Evolutionary conservation across 345 rosid species (phyloP), one percentile per base, ranked within the genome.

Genomic region (Trapa bicornis): DNA sequence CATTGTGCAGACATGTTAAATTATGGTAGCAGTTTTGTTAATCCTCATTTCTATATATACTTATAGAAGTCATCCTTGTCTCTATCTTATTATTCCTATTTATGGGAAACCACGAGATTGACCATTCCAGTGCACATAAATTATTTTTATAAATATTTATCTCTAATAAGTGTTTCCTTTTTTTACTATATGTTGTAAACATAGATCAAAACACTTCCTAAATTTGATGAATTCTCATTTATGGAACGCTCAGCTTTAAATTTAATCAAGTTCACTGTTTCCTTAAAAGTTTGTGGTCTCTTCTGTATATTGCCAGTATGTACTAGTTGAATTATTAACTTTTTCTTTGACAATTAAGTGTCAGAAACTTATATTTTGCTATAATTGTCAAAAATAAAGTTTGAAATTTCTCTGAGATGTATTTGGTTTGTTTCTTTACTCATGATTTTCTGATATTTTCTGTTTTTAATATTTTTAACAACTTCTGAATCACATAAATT

Each of bases 381-480:
- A n/a, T n/a, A 54, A 15, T 54, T 58, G 12, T 9, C 14, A 33
- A 58, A 32, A 6, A 11, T 15, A 32, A 12, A 58, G 37, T 58
- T 58, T 11, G 32, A 5, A 58, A 32, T 58, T 6, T 32, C 5
- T 1, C 5, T 32, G 32, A 58, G 32, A 11, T 58, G 16, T 7
- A 58, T 35, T 29, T 16, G 33, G 48, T 45, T 15, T 16, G 5
- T 50, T 5, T 50, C 6, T 16, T 50, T 17, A 50, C 5, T 17
- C 32, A 66, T 57, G 29, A 61, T 61, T 47, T 47, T 77, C 71
- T 58, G 56, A 37, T 22, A 68, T 64, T 71, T 43, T 67, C 8
- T 52, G 58, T 64, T 47, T 17, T 70, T 15, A 37, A 41, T 62
- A 37, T 67, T 58, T 58, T 32, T 4, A 33, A 4, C 16, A 58